Evolutionary conservation across 2,329 filamentous ascomycete species (phyloP), one percentile per base, ranked within the genome.

Genomic region (Fonsecaea pugnacius): DNA sequence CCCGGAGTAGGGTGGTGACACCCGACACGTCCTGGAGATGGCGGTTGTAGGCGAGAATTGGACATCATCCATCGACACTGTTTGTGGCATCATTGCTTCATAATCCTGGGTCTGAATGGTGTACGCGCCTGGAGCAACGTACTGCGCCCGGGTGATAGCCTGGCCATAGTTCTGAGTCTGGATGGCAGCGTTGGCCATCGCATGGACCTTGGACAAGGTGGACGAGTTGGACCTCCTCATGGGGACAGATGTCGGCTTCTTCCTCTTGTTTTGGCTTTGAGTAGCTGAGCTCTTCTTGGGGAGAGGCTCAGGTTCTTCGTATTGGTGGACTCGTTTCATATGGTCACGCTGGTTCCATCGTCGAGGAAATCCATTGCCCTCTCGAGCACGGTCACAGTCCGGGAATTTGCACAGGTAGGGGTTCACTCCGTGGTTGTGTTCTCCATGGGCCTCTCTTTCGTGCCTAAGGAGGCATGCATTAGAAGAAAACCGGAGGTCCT

Each of bases 291-390:
- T 58, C 43, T 63, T 65, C 56, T 58, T 69, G 58, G 60, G 50
- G 40, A 48, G 36, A 74, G 74, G 46, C 74, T 54, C 57, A 21
- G 62, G 54, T 54, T 69, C 67, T 43, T 65, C 81, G 72, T 85
- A 86, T 70, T 86, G 84, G 72, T 98, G 94, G 7, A 97, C 93
- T 67, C 94, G 89, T 80, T 92, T 91, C 93, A 97, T 97, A 83
- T 98, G 94, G 79, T 98, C 94, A 77, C 90, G 89, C 60, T 96
- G 85, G 79, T 98, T 98, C 91, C 95, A 98, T 73, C 93, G 89
- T 72, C 94, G 89, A 40, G 93, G 94, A 75, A 98, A 98, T 72
- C 94, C 94, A 76, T 94, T 92, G 72, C 92, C 92, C 27, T 86
- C 82, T 36, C 89, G 82, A 63, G 91, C 88, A 69, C 94, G 89